Evolutionary conservation across 305 asterid genomes (phyloP), one percentile per base, ranked within the genome.

Genomic region (Fraxinus baroniana): DNA sequence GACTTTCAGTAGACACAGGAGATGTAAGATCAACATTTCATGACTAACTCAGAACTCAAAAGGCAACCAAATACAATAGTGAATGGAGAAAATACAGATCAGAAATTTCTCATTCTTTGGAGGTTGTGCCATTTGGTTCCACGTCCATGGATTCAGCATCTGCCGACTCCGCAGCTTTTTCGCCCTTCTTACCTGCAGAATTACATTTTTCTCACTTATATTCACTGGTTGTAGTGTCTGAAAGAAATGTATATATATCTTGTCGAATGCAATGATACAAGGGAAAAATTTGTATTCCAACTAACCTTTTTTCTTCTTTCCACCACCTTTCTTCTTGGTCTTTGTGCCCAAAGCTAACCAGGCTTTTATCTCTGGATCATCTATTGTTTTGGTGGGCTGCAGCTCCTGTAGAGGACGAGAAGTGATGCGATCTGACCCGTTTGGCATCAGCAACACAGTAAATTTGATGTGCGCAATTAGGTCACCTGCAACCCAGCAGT

Each of bases 401-500:
- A 94, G 85, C 86, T 94, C 98, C 86, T 96, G 99, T 24, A 93
- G 93, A 81, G 98, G 79, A 87, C 93, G 94, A 7, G 93, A 86
- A 32, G 99, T 96, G 76, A 96, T 57, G 78, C 98, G 88, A 76
- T 96, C 99, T 7, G 98, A 94, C 66, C 99, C 98, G 41, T 93
- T 96, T 4, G 99, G 97, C 99, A 96, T 92, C 24, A 94, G 91
- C 88, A 96, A 87, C 78, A 96, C 99, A 4, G 99, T 96, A 86
- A 92, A 94, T 87, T 96, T 96, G 75, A 93, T 90, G 87, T 96
- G 99, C 49, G 98, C 99, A 66, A 94, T 97, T 73, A 94, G 86
- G 82, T 96, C 99, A 74, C 97, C 99, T 96, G 94, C 81, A 83
- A 80, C 79, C 41, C 81, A 84, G 49, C 30, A 52, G 17, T 26